Percentiles rank a stretch among this genome's conserved stretches.
phyloP scores from a whole-genome alignment of 768 basidiomycete genomes.

The Psilocybe cubensis region DNA sequence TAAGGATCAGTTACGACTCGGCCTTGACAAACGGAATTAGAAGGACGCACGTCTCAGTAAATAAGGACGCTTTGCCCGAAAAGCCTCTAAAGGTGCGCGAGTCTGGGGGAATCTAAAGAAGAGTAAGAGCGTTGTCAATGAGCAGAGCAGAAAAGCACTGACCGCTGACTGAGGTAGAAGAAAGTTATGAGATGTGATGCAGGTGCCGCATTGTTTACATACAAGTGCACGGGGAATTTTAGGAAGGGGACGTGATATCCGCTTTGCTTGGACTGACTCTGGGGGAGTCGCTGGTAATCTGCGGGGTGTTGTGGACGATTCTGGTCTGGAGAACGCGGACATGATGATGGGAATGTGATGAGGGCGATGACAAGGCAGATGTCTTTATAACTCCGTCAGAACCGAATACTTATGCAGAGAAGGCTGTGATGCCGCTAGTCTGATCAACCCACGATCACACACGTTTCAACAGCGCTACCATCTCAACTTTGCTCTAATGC shows the following conservation, averaged over 20 bases:
- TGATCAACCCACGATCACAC: conserved; percentile 13
- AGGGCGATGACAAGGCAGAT: neutral
- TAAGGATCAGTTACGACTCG: conserved; percentile 2
- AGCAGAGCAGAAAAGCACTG: conserved; percentile 15
- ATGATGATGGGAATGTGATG: conserved; percentile 3
- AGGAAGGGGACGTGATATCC: conserved; percentile 49
- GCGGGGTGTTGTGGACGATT: conserved; percentile 17
- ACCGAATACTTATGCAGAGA: neutral
- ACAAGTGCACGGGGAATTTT: conserved; percentile 47
- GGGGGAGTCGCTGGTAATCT: conserved; percentile 24
- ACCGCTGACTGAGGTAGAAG: conserved; percentile 45
- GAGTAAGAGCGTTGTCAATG: neutral
- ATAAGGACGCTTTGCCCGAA: conserved; percentile 60
- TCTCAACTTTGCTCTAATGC: neutral
- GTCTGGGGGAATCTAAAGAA: conserved; percentile 43
- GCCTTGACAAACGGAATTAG: neutral
- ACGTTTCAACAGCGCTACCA: conserved; percentile 2
- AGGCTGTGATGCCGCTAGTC: neutral
- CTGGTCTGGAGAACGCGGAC: conserved; percentile 10
- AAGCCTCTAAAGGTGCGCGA: conserved; percentile 57
- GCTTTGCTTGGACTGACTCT: conserved; percentile 28
- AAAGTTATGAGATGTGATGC: conserved; percentile 47
- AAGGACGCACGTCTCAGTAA: conserved; percentile 53
- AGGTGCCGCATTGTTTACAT: conserved; percentile 50
- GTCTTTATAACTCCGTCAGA: neutral